These are phyloP conservation scores for Trichoderma gamsii DNA, from an alignment of 495 filamentous ascomycete species.

Conservation along the genomic window DNA sequence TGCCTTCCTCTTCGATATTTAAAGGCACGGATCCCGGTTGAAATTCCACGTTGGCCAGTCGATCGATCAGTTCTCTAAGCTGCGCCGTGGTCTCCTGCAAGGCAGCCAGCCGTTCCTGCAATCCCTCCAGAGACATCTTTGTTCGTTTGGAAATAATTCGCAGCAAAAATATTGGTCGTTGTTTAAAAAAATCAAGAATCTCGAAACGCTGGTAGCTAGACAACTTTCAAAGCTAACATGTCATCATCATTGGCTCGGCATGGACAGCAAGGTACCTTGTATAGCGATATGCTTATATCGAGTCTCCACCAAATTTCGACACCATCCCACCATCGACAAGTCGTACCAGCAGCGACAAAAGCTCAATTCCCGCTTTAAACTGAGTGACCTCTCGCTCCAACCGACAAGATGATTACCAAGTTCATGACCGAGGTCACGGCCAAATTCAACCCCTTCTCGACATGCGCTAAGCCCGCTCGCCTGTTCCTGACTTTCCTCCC, in stretches of 20 bases:
- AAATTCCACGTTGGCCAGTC: conserved; percentile 63
- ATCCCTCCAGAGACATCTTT: conserved; percentile 50
- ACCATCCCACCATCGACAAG: neutral
- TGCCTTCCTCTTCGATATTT: conserved; percentile 44
- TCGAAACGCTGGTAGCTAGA: neutral
- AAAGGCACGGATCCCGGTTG: conserved; percentile 53
- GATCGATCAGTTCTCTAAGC: conserved; percentile 66
- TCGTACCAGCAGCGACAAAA: neutral
- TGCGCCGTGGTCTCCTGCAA: conserved; percentile 63
- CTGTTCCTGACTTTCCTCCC: conserved; percentile 86
- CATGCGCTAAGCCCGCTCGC: conserved; percentile 68
- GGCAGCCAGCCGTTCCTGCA: conserved; percentile 60
- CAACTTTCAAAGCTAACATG: conserved; percentile 1
- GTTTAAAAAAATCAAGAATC: neutral
- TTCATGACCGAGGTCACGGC: conserved; percentile 79
- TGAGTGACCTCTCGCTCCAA: neutral
- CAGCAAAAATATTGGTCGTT: neutral
- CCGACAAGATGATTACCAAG: conserved; percentile 69
- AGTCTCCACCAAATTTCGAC: conserved; percentile 13
- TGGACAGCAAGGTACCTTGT: neutral
- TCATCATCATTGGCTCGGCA: conserved; percentile 1
- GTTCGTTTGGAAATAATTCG: neutral
- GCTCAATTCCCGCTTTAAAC: neutral
- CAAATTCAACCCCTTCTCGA: conserved; percentile 87
- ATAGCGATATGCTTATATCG: conserved; percentile 4